Base-by-base conservation (phyloP, 2,329 filamentous ascomycete species). In the Xylaria sp. region DNA sequence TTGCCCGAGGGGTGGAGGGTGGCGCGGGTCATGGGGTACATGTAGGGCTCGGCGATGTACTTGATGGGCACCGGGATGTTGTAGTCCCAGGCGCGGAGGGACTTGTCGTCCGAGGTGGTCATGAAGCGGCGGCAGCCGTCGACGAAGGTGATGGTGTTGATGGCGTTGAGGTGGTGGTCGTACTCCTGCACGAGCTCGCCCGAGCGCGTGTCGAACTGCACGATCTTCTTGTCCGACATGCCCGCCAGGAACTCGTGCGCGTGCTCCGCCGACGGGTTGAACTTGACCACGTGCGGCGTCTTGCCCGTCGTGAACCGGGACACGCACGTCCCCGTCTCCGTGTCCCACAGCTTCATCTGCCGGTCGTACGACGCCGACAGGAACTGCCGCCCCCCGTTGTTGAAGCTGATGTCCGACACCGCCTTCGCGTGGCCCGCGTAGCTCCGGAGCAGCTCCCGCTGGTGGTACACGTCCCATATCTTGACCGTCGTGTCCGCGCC, bases 171-270 rank as follows among this genome's bases (percentile, higher is more conserved):
- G 72, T 99, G 94, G 73, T 99, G 94, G 69, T 99, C 93, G 75
- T 99, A 99, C 77, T 97, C 94, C 70, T 99, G 95, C 11, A 96
- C 90, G 54, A 94, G 82, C 66, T 95, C 86, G 62, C 79, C 75
- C 6, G 87, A 86, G 22, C 95, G 85, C 2, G 87, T 92, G 73
- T 99, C 94, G 73, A 95, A 99, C 70, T 99, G 94, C 39, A 99
- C 83, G 64, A 99, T 99, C 79, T 97, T 97, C 80, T 99, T 99
- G 74, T 99, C 93, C 37, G 91, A 94, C 91, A 97, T 95, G 66
- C 94, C 94, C 1, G 92, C 92, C 51, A 99, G 76, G 73, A 99
- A 99, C 72, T 97, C 93, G 70, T 94, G 89, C 7, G 87, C 84
- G 62, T 88, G 85, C 49, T 89, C 86, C 0, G 82, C 77, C 44